Conservation (phyloP, 768 basidiomycete genomes). For the Tylopilus rubrobrunneus region DNA sequence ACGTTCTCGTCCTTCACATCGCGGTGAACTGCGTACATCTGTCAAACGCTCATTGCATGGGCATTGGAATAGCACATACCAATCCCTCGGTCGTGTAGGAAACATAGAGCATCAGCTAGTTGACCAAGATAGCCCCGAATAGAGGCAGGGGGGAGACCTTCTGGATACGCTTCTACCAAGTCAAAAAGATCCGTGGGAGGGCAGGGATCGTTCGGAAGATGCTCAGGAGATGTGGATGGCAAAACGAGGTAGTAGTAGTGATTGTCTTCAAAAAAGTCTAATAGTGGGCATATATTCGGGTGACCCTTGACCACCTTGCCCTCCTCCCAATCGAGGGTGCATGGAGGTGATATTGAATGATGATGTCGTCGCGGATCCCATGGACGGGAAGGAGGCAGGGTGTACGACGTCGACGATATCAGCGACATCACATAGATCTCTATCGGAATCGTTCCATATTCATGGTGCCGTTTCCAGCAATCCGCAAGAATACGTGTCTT, state of each 20-base stretch:
- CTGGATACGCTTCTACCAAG: conserved; percentile 84
- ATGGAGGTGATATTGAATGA: conserved; percentile 20
- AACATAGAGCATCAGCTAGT: conserved; percentile 85
- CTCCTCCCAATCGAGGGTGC: conserved; percentile 51
- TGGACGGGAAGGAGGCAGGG: conserved; percentile 72
- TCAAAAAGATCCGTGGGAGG: conserved; percentile 89
- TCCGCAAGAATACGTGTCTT: conserved; percentile 98
- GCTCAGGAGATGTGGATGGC: conserved; percentile 68
- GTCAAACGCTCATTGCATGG: conserved; percentile 9
- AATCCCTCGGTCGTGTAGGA: conserved; percentile 89
- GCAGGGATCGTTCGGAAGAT: conserved; percentile 44
- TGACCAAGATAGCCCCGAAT: conserved; percentile 88
- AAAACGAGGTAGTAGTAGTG: conserved; percentile 96
- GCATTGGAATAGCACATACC: conserved; percentile 44
- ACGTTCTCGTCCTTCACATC: conserved; percentile 99
- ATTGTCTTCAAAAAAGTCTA: conserved; percentile 96
- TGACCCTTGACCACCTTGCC: conserved; percentile 79
- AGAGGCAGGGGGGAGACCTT: conserved; percentile 71
- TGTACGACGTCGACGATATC: conserved; percentile 76
- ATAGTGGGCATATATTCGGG: conserved; percentile 90
- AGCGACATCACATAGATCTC: conserved; percentile 95
- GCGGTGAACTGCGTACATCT: conserved; percentile 66
- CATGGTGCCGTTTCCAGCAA: conserved; percentile 98
- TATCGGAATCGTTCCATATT: conserved; percentile 94
- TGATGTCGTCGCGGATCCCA: conserved; percentile 71